A percentile compares a stretch with the other conserved stretches of the same genome.
These are phyloP conservation scores for Bruguiera parviflora DNA, from an alignment of 345 rosid genomes.

Conservation along the genomic window DNA sequence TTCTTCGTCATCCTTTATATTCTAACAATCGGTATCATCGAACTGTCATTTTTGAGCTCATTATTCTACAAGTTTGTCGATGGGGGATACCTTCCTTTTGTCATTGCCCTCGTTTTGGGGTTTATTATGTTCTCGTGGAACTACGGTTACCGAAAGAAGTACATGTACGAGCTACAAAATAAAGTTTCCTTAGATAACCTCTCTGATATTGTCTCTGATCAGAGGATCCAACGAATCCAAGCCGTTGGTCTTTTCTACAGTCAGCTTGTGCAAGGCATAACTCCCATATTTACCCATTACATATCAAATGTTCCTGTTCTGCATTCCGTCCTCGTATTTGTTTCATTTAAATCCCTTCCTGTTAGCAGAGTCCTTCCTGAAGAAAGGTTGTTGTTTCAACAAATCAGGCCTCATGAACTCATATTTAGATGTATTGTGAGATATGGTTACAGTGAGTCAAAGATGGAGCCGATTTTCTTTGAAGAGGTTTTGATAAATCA, in stretches of 20 bases:
- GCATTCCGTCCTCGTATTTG: slow-evolving; percentile 61
- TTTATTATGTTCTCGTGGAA: slow-evolving; percentile 62
- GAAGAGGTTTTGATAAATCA: neutral
- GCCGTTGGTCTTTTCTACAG: slow-evolving; percentile 71
- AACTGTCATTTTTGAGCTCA: slow-evolving; percentile 39
- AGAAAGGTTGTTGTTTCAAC: slow-evolving; percentile 69
- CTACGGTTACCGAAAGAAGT: slow-evolving; percentile 47
- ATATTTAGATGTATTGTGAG: slow-evolving; percentile 76
- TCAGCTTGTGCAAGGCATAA: slow-evolving; percentile 75
- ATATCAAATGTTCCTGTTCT: slow-evolving; percentile 51
- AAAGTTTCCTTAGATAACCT: slow-evolving; percentile 44
- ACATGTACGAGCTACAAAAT: slow-evolving; percentile 53
- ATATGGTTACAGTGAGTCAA: slow-evolving; percentile 56
- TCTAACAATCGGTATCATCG: slow-evolving; percentile 34
- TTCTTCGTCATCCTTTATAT: slow-evolving; percentile 40
- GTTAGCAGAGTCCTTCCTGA: slow-evolving; percentile 42
- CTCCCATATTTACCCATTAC: slow-evolving; percentile 68
- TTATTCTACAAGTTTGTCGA: slow-evolving; percentile 56
- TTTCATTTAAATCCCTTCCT: slow-evolving; percentile 64
- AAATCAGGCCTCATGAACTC: slow-evolving; percentile 50
- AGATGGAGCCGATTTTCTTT: slow-evolving; percentile 19
- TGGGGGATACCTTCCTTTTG: slow-evolving; percentile 61
- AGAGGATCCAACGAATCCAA: slow-evolving; percentile 33
- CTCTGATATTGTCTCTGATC: slow-evolving; percentile 10
- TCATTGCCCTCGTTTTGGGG: slow-evolving; percentile 41